Evolutionary conservation across 2,329 filamentous ascomycete genomes (phyloP), one percentile per base, ranked within the genome.

Genomic region (Arthrinium phaeospermum): DNA sequence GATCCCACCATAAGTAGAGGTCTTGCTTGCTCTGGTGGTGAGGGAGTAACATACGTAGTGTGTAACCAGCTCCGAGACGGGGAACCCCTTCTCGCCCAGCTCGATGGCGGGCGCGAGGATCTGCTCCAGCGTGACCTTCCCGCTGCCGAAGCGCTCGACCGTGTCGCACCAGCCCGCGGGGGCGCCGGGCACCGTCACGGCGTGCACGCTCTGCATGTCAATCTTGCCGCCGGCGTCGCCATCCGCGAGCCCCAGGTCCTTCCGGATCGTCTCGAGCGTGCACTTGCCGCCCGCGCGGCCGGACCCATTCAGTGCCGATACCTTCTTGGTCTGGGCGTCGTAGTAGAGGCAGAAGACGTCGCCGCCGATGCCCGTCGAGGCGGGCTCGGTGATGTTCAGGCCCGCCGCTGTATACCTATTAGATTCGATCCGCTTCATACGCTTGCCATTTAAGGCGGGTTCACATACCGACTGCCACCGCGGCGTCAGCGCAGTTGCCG

Each of bases 261-360:
- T 87, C 34, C 93, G 89, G 71, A 97, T 88, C 45, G 86, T 87
- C 70, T 94, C 91, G 0, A 97, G 86, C 0, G 91, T 93, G 74
- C 85, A 91, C 49, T 92, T 90, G 70, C 84, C 86, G 5, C 93
- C 91, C 4, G 94, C 90, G 41, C 96, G 91, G n/a, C 96, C 96
- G 1, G 95, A 98, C 27, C 95, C 96, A 82, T 99, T 99, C 82
- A 98, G 85, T 13, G 95, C 94, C 71, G 91, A 92, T 12, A 98
- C 92, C 75, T 93, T 93, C 79, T 93, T 93, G 0, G 92, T 94
- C 77, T 92, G 89, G 57, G 94, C 94, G 80, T 97, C 90, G 85
- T 96, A 98, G 86, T 91, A 98, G 47, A 98, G 90, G 82, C 95
- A 95, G 84, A 98, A 99, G 91, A 98, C 95, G 83, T 99, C 96